Evolutionary conservation across 345 rosid genomes (phyloP).

Genomic region (Bruguiera sexangula): DNA sequence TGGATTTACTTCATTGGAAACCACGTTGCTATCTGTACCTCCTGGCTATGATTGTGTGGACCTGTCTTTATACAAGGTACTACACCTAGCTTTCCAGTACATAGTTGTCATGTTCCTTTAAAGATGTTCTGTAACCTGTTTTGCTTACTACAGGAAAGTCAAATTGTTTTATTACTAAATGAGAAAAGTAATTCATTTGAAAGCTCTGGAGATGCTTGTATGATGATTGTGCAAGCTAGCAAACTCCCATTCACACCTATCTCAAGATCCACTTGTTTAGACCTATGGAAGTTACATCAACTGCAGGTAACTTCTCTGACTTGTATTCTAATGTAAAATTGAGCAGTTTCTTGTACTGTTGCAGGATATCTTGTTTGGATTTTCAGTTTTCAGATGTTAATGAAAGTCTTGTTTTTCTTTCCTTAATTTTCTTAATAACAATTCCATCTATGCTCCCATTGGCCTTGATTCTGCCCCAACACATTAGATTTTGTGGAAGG

Average conservation of each 20-base stretch:
- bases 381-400: background rate
- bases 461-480: no score
- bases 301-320: slow-evolving; percentile 49
- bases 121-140: slow-evolving; percentile 11
- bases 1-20: slow-evolving; percentile 55
- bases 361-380: background rate
- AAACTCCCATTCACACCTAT: slow-evolving; percentile 64
- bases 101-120: background rate
- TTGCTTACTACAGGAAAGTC: slow-evolving; percentile 52
- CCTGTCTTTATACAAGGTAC: slow-evolving; percentile 82
- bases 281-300: slow-evolving; percentile 52
- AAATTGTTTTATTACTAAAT: slow-evolving; percentile 63
- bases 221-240: slow-evolving; percentile 66
- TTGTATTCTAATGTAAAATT: slow-evolving; percentile 1
- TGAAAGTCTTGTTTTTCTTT: background rate
- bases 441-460: background rate
- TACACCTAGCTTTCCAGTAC: background rate
- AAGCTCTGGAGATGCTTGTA: slow-evolving; percentile 69
- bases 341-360: background rate
- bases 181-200: slow-evolving; percentile 41
- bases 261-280: slow-evolving; percentile 38
- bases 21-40: slow-evolving; percentile 57
- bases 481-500: background rate
- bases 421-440: background rate
- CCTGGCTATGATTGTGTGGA: slow-evolving; percentile 64